Percentiles rank a stretch among this genome's conserved stretches.
These are phyloP conservation scores for Mycogone perniciosa DNA, from an alignment of 2,329 filamentous ascomycete species.

Conservation along the genomic window DNA sequence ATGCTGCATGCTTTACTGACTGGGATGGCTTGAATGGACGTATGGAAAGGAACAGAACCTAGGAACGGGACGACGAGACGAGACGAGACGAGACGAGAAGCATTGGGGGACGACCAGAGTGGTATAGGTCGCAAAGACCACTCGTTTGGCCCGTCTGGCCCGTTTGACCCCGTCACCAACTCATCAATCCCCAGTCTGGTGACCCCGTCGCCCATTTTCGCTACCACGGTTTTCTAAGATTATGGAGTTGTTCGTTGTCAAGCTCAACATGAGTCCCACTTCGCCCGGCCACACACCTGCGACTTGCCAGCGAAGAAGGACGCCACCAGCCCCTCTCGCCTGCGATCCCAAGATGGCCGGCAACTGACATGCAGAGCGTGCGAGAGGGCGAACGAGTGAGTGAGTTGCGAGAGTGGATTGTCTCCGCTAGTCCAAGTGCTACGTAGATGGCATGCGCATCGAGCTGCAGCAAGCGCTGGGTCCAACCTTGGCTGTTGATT, in stretches of 20 bases:
- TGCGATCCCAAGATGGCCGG: conserved; percentile 15
- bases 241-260: conserved; percentile 14
- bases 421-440: conserved; percentile 4
- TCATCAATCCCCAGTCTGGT: conserved; percentile 13
- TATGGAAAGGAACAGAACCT: too few relatives aligned
- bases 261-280: conserved; percentile 11
- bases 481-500: conserved; percentile 9
- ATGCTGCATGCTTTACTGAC: background rate
- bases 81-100: conserved; percentile 1
- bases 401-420: background rate
- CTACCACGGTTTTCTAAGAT: conserved; percentile 9
- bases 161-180: conserved; percentile 7
- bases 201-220: conserved; percentile 14
- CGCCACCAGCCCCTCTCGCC: conserved; percentile 12
- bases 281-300: background rate
- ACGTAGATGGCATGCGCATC: conserved; percentile 12
- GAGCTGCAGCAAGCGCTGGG: conserved; percentile 12
- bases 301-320: conserved; percentile 11
- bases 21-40: too few relatives aligned
- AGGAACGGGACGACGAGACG: background rate
- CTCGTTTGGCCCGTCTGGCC: conserved; percentile 12
- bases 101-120: conserved; percentile 6
- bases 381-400: conserved; percentile 2
- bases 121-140: conserved; percentile 13
- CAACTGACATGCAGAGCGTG: conserved; percentile 15